phyloP scores from a whole-genome alignment of 1,284 basidiomycete genomes.

The Cutaneotrichosporon sp. region DNA sequence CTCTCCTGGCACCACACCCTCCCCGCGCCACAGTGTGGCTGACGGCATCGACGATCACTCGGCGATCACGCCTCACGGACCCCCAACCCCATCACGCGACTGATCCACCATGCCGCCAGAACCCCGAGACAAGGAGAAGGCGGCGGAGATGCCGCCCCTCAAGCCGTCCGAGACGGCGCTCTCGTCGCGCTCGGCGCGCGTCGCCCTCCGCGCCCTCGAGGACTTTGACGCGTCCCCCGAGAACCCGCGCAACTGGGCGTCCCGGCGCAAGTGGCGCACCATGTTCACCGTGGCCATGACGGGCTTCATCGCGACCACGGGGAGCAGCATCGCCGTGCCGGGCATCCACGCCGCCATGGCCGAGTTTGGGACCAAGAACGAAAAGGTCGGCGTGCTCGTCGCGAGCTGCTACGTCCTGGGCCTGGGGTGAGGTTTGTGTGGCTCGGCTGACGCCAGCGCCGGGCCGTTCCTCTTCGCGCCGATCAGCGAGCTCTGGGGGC shows the following conservation, averaged over 20 bases:
- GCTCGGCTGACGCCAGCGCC: conserved; percentile 27
- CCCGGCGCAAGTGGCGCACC: conserved; percentile 35
- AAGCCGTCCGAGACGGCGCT: conserved; percentile 21
- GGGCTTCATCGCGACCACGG: conserved; percentile 49
- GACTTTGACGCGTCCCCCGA: conserved; percentile 34
- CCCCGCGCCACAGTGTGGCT: too few species aligned
- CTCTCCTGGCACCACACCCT: too few species aligned
- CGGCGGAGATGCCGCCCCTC: conserved; percentile 8
- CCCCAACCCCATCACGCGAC: too few species aligned
- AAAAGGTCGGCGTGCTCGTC: conserved; percentile 46
- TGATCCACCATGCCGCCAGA: too few species aligned
- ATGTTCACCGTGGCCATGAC: conserved; percentile 42
- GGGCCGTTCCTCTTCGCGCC: conserved; percentile 57
- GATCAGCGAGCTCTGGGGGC: conserved; percentile 55
- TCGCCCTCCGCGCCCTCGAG: conserved; percentile 31
- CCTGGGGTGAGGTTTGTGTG: conserved; percentile 35
- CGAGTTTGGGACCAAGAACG: conserved; percentile 40
- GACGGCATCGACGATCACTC: too few species aligned
- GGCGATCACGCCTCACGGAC: too few species aligned
- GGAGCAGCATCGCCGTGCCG: conserved; percentile 48
- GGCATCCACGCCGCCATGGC: conserved; percentile 38
- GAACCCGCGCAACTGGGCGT: conserved; percentile 48
- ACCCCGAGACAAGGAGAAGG: not conserved
- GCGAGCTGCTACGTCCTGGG: conserved; percentile 49
- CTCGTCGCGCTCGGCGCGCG: conserved; percentile 30